A percentile compares a stretch with the other conserved stretches of the same genome.
Evolutionary conservation across 768 basidiomycete genomes (phyloP).

Genomic region (Nidularia sp.): DNA sequence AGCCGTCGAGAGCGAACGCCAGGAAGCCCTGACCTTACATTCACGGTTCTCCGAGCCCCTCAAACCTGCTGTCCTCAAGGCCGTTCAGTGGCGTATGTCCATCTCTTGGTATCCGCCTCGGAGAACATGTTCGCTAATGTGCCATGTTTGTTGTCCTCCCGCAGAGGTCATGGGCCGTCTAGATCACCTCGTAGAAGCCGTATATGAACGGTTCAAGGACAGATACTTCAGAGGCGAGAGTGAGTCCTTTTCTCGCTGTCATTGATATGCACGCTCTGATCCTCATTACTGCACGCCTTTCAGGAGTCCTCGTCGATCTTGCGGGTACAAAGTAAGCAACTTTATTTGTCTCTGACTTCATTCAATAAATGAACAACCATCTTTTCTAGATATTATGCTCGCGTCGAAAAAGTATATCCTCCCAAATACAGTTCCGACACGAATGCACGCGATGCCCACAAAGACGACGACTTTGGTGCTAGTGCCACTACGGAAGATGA

Average conservation of each 20-base stretch:
- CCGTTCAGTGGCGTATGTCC: slow-evolving; percentile 95
- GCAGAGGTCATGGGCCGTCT: slow-evolving; percentile 95
- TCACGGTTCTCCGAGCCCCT: slow-evolving; percentile 89
- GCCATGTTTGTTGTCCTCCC: slow-evolving; percentile 6
- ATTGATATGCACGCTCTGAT: background rate
- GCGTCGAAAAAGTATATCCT: slow-evolving; percentile 74
- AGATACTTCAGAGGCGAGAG: slow-evolving; percentile 91
- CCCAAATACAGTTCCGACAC: slow-evolving; percentile 48
- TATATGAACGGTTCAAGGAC: slow-evolving; percentile 95
- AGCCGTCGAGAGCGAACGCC: slow-evolving; percentile 86
- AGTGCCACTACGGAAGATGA: slow-evolving; percentile 38
- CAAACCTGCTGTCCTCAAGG: slow-evolving; percentile 85
- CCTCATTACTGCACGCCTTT: slow-evolving; percentile 6
- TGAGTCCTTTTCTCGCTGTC: slow-evolving; percentile 34
- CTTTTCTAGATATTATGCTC: slow-evolving; percentile 68
- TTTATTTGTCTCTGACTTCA: slow-evolving; percentile 8
- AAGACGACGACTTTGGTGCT: slow-evolving; percentile 40
- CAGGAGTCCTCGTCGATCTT: slow-evolving; percentile 85
- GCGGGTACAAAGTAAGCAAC: slow-evolving; percentile 81
- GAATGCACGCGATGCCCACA: slow-evolving; percentile 46
- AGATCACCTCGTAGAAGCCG: slow-evolving; percentile 91
- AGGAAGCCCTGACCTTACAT: slow-evolving; percentile 87
- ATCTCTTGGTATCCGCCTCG: slow-evolving; percentile 10
- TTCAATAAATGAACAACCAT: slow-evolving; percentile 1
- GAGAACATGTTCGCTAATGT: slow-evolving; percentile 7